phyloP scores from a whole-genome alignment of 805 yeast species.

The Yarrowia deformans region DNA sequence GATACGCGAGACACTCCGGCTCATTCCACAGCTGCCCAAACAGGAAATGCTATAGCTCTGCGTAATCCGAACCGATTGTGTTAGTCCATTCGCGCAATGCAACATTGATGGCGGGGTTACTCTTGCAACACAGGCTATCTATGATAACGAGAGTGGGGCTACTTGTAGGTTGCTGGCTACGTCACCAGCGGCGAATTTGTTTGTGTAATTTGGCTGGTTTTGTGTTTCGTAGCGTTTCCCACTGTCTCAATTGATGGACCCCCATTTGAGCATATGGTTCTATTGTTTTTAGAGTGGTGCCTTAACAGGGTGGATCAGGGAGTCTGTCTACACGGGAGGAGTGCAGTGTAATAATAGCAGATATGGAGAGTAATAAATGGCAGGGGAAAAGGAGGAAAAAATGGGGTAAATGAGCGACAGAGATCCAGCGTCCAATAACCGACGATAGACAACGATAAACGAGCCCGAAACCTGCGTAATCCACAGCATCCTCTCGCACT shows the following conservation, averaged over 20 bases:
- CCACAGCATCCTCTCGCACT: background rate
- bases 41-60: background rate
- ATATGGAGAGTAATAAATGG: background rate
- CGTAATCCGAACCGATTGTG: background rate
- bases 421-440: no score
- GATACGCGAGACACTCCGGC: background rate
- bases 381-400: background rate
- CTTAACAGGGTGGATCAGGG: background rate
- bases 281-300: slow-evolving; percentile 20
- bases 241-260: background rate
- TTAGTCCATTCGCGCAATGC: background rate
- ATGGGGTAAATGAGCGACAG: no score
- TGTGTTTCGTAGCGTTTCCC: background rate
- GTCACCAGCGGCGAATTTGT: no score
- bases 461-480: no score
- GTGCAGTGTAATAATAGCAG: no score
- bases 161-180: no score
- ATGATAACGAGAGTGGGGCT: no score
- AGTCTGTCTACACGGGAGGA: background rate
- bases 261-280: background rate
- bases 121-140: background rate
- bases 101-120: slow-evolving; percentile 1
- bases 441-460: no score
- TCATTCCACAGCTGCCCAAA: background rate
- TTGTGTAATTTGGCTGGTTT: no score